A percentile compares a stretch with the other conserved stretches of the same genome.
These are phyloP conservation scores for Metarhizium humberi DNA, from an alignment of 2,329 filamentous ascomycete species.

Conservation along the genomic window DNA sequence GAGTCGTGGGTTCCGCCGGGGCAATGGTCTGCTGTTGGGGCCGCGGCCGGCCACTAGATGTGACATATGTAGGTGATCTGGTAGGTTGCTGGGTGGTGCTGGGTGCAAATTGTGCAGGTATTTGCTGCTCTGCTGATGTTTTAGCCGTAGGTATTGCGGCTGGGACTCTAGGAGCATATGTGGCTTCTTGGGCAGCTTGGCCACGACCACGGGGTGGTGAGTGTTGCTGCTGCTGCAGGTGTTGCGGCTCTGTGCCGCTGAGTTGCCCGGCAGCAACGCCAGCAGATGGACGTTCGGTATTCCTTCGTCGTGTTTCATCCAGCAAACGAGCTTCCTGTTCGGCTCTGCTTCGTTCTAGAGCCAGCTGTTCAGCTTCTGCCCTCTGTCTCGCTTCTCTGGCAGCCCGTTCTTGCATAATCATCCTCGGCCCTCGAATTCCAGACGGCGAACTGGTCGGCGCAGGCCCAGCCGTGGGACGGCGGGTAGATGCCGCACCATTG, in stretches of 20 bases:
- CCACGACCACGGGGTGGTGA: slow-evolving; percentile 16
- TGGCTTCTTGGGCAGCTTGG: slow-evolving; percentile 16
- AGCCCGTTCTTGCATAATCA: slow-evolving; percentile 82
- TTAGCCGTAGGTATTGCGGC: slow-evolving; percentile 7
- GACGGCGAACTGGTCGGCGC: slow-evolving; percentile 45
- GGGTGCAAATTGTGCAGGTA: slow-evolving; percentile 1
- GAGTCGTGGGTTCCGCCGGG: slow-evolving; percentile 10
- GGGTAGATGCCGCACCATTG: slow-evolving; percentile 35
- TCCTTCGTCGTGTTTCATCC: slow-evolving; percentile 46
- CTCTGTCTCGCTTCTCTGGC: slow-evolving; percentile 65
- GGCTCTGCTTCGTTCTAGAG: slow-evolving; percentile 44
- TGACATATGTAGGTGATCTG: slow-evolving; percentile 1
- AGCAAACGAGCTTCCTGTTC: slow-evolving; percentile 46
- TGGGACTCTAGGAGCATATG: slow-evolving; percentile 11
- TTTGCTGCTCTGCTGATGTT: slow-evolving; percentile 9
- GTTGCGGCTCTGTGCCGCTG: slow-evolving; percentile 19
- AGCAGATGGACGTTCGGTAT: slow-evolving; percentile 53
- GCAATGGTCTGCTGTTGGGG: slow-evolving; percentile 8
- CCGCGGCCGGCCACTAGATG: slow-evolving; percentile 6
- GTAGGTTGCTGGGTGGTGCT: slow-evolving; percentile 1
- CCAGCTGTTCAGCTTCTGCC: slow-evolving; percentile 53
- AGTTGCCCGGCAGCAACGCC: slow-evolving; percentile 31
- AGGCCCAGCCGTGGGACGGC: slow-evolving; percentile 37
- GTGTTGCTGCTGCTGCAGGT: slow-evolving; percentile 8
- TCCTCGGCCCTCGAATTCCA: slow-evolving; percentile 72